phyloP scores from a whole-genome alignment of 306 rosid species.

The Casuarina equisetifolia region DNA sequence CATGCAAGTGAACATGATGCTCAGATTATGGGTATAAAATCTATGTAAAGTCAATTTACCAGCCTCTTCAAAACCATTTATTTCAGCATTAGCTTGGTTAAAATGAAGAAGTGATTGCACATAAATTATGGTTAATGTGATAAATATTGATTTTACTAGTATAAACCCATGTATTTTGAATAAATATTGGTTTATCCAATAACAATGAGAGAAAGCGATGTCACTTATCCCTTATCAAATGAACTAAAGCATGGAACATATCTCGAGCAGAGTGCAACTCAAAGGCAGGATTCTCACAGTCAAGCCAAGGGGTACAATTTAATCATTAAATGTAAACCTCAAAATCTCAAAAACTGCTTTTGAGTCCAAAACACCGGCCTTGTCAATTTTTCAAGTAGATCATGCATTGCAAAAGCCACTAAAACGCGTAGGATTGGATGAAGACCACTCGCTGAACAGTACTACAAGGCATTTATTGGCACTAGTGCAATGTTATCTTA shows the following conservation, averaged over 20 bases:
- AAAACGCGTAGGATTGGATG: no score
- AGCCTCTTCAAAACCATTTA: not conserved
- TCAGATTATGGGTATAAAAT: not conserved
- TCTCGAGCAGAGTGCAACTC: not conserved
- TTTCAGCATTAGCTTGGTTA: not conserved
- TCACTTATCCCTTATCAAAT: not conserved
- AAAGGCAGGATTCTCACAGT: not conserved
- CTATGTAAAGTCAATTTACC: not conserved
- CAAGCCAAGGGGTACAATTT: not conserved
- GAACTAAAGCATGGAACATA: not conserved
- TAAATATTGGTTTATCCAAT: not conserved
- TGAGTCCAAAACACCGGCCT: no score
- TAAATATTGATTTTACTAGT: not conserved
- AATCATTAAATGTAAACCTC: no score
- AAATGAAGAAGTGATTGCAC: not conserved
- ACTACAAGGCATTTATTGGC: not conserved
- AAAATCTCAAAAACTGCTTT: no score
- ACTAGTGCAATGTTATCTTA: not conserved
- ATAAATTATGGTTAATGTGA: no score
- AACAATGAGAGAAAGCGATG: no score
- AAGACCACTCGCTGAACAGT: no score
- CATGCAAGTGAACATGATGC: constrained; percentile 18
- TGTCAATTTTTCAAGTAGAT: no score
- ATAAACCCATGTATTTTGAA: not conserved
- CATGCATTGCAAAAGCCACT: no score